Evolutionary conservation across 2,329 filamentous ascomycete genomes (phyloP).

Genomic region (Paraphaeosphaeria minitans): DNA sequence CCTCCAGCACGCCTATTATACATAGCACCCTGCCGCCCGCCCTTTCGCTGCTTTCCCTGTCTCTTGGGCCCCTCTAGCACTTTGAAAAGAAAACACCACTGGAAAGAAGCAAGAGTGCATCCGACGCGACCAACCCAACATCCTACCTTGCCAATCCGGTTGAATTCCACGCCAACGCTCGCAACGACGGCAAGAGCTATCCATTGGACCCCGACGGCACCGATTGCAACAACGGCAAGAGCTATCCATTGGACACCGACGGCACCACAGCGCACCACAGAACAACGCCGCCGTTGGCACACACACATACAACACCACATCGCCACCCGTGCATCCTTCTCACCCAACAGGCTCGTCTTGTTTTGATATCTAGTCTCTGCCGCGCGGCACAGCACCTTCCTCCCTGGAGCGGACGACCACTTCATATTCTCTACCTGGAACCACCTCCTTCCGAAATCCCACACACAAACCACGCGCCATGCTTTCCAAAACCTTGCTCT

Average conservation of each 20-base stretch:
- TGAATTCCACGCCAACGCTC: neutral
- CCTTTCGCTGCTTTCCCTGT: neutral
- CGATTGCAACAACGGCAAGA: neutral
- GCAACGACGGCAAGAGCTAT: neutral
- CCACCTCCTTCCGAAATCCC: neutral
- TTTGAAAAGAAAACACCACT: neutral
- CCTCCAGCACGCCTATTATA: neutral
- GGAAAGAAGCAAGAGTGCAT: neutral
- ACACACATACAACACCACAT: neutral
- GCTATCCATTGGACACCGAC: neutral
- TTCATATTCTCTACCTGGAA: neutral
- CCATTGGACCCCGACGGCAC: neutral
- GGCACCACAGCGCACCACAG: neutral
- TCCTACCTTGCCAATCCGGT: neutral
- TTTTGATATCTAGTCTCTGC: neutral
- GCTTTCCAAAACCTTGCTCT: neutral
- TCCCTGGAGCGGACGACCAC: neutral
- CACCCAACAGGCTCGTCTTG: neutral
- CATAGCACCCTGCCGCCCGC: neutral
- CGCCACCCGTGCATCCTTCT: neutral
- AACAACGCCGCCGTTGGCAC: neutral
- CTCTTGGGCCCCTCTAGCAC: neutral
- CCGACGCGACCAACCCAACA: neutral
- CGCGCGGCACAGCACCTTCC: neutral
- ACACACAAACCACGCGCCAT: neutral